These are phyloP conservation scores for Phoenix dactylifera DNA, from an alignment of 176 grass and related monocot species.

Conservation along the genomic window DNA sequence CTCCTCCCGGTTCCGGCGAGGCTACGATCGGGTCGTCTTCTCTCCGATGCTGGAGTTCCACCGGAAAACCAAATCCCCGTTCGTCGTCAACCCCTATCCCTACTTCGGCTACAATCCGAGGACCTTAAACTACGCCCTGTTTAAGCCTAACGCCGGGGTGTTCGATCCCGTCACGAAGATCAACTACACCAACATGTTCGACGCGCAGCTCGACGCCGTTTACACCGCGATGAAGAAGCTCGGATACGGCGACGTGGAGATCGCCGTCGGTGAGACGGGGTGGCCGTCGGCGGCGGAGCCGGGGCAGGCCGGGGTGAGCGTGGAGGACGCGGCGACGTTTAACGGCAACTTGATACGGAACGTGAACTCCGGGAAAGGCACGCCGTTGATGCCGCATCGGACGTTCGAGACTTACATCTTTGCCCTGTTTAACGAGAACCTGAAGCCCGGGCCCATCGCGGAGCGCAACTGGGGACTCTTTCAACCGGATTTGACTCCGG, in stretches of 20 bases:
- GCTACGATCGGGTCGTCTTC: slow-evolving; percentile 36
- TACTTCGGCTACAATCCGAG: slow-evolving; percentile 63
- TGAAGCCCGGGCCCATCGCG: slow-evolving; percentile 47
- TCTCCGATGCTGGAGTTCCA: slow-evolving; percentile 66
- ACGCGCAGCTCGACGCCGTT: slow-evolving; percentile 77
- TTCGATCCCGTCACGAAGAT: slow-evolving; percentile 38
- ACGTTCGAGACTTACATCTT: slow-evolving; percentile 74
- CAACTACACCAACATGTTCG: slow-evolving; percentile 89
- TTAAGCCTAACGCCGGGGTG: slow-evolving; percentile 50
- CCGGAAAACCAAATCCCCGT: slow-evolving; percentile 32
- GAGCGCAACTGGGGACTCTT: slow-evolving; percentile 82
- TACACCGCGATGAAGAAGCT: slow-evolving; percentile 55
- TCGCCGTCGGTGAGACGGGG: slow-evolving; percentile 71
- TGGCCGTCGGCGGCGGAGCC: slow-evolving; percentile 60
- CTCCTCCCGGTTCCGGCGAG: slow-evolving; percentile 27
- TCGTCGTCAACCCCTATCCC: slow-evolving; percentile 84
- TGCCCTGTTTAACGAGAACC: slow-evolving; percentile 76
- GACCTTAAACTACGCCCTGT: slow-evolving; percentile 58
- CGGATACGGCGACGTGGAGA: slow-evolving; percentile 48
- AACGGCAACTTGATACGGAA: slow-evolving; percentile 56
- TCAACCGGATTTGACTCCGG: slow-evolving; percentile 43
- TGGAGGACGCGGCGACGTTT: slow-evolving; percentile 50
- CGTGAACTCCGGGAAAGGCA: slow-evolving; percentile 44
- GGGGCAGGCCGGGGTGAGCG: slow-evolving; percentile 57
- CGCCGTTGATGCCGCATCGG: slow-evolving; percentile 56